These are phyloP conservation scores for Hemerocallis citrina DNA, from an alignment of 106 monocot genomes.

Conservation along the genomic window DNA sequence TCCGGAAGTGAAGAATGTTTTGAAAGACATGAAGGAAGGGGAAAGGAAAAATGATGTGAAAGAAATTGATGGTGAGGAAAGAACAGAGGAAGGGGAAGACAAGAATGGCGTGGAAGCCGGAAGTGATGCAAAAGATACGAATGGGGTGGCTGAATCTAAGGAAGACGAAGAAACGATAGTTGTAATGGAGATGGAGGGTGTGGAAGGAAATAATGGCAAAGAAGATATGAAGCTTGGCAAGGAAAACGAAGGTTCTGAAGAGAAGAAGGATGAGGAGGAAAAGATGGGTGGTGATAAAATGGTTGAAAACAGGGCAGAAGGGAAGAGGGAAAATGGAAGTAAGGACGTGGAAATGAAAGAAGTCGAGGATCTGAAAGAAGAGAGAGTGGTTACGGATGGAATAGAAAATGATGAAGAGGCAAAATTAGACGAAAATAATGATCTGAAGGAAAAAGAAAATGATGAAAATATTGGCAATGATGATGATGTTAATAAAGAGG, in stretches of 20 bases:
- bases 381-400: too few species aligned
- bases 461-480: conserved; percentile 5
- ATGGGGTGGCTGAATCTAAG: background rate
- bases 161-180: background rate
- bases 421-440: conserved; percentile 6
- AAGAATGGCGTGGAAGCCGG: too few species aligned
- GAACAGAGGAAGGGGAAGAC: too few species aligned
- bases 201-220: background rate
- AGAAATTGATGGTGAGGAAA: too few species aligned
- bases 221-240: background rate
- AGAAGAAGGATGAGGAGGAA: background rate
- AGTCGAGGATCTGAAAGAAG: conserved; percentile 7
- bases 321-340: conserved; percentile 8
- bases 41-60: too few species aligned
- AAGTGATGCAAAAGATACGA: background rate
- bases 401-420: too few species aligned
- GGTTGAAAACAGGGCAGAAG: background rate
- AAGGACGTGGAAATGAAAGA: conserved; percentile 7
- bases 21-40: too few species aligned
- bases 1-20: too few species aligned
- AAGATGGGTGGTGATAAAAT: background rate
- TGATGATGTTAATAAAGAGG: conserved; percentile 13
- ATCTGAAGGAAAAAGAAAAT: conserved; percentile 5
- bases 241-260: background rate
- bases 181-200: too few species aligned